A percentile compares a stretch with the other conserved stretches of the same genome.
These are phyloP conservation scores for Ascochyta rabiei DNA, from an alignment of 2,329 filamentous ascomycete species.

Conservation along the genomic window DNA sequence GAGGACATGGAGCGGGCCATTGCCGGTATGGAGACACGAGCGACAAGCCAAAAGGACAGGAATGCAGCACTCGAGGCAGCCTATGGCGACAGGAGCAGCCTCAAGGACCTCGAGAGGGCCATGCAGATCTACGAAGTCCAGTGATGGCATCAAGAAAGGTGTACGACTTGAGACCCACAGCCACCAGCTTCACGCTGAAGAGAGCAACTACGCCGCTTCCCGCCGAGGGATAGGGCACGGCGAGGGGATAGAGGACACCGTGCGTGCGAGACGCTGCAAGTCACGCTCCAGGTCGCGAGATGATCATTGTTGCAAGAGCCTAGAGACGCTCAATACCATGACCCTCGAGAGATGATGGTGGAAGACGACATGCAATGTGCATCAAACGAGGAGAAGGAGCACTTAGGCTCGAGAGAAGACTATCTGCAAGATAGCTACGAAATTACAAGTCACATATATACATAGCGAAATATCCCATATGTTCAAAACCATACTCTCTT, in stretches of 20 bases:
- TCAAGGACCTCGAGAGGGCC: conserved; percentile 54
- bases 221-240: background rate
- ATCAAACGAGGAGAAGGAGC: background rate
- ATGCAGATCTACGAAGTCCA: conserved; percentile 53
- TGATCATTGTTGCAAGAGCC: conserved; percentile 1
- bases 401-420: background rate
- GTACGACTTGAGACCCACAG: background rate
- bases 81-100: conserved; percentile 53
- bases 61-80: conserved; percentile 54
- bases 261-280: conserved; percentile 20
- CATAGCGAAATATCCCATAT: background rate
- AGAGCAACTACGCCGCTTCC: conserved; percentile 1
- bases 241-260: conserved; percentile 1
- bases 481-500: conserved; percentile 1
- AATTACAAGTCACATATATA: conserved; percentile 3
- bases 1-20: conserved; percentile 43
- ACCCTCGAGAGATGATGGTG: conserved; percentile 18
- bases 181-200: conserved; percentile 16
- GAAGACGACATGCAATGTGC: conserved; percentile 5
- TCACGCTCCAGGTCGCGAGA: conserved; percentile 17
- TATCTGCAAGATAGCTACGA: conserved; percentile 12
- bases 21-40: conserved; percentile 35
- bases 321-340: conserved; percentile 1
- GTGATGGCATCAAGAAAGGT: conserved; percentile 27
- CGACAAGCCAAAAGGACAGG: conserved; percentile 39